A percentile compares a stretch with the other conserved stretches of the same genome.
phyloP scores from a whole-genome alignment of 1,139 yeast species.

The Sugiyamaella neomexicana region DNA sequence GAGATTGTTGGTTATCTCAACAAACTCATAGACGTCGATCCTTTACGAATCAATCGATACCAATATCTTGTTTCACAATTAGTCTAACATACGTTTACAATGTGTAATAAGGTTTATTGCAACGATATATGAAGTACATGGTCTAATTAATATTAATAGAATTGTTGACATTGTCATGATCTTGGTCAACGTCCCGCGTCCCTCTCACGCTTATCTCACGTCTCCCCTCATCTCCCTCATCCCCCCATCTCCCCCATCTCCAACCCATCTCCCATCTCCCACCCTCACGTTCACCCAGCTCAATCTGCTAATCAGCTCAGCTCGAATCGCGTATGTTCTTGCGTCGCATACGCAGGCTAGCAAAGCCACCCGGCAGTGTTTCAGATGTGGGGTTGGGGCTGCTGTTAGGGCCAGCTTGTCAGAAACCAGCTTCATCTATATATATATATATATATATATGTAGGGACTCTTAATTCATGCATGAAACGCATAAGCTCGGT shows the following conservation, averaged over 20 bases:
- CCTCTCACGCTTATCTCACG: neutral
- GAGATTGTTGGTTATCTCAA: slow-evolving; percentile 38
- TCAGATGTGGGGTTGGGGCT: slow-evolving; percentile 6
- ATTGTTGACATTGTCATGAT: too few species aligned
- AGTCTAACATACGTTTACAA: neutral
- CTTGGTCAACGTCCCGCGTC: too few species aligned
- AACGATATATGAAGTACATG: too few species aligned
- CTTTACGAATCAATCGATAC: slow-evolving; percentile 55
- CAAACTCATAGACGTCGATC: slow-evolving; percentile 60
- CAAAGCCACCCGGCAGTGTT: neutral
- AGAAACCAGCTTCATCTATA: neutral
- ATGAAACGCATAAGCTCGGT: slow-evolving; percentile 1
- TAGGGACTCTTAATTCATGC: slow-evolving; percentile 4
- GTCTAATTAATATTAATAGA: too few species aligned
- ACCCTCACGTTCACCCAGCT: too few species aligned
- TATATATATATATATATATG: neutral
- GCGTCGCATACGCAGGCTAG: too few species aligned
- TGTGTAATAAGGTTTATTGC: neutral
- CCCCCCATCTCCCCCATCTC: neutral
- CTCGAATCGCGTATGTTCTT: too few species aligned
- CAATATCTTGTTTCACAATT: slow-evolving; percentile 19
- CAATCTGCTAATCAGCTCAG: too few species aligned
- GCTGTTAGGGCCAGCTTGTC: slow-evolving; percentile 8
- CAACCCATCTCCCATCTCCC: neutral
- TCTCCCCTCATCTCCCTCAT: neutral